Percentiles rank a stretch among this genome's conserved stretches.
phyloP scores from a whole-genome alignment of 2,329 filamentous ascomycete species.

The Fusarium luffae region DNA sequence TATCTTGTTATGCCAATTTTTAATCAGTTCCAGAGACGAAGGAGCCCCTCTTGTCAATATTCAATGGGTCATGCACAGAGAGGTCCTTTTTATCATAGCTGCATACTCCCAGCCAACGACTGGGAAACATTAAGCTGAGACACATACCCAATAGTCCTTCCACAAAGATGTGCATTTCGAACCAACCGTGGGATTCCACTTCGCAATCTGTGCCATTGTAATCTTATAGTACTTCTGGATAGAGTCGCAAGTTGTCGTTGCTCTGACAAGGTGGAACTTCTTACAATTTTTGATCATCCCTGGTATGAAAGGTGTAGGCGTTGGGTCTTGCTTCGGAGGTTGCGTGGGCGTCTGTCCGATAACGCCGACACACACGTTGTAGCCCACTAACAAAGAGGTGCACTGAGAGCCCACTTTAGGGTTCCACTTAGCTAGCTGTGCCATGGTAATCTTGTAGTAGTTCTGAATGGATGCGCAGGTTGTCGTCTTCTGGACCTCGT shows the following conservation, averaged over 20 bases:
- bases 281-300: neutral
- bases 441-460: conserved; percentile 16
- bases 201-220: neutral
- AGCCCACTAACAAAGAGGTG: neutral
- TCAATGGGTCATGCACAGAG: too few species aligned
- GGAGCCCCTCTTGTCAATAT: too few species aligned
- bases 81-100: too few species aligned
- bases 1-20: too few species aligned
- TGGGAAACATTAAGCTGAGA: neutral
- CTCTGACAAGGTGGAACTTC: neutral
- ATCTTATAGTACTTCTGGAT: neutral
- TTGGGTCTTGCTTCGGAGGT: neutral
- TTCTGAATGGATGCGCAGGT: neutral
- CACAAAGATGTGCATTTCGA: neutral
- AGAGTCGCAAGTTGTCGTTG: neutral
- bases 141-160: neutral
- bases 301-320: neutral
- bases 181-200: neutral
- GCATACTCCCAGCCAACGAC: too few species aligned
- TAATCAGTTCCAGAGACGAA: too few species aligned
- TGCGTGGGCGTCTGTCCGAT: neutral
- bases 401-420: conserved; percentile 4
- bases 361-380: neutral
- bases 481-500: neutral
- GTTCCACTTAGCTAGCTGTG: conserved; percentile 13